A percentile compares a stretch with the other conserved stretches of the same genome.
These are phyloP conservation scores for Aspergillus novoparasiticus DNA, from an alignment of 2,329 filamentous ascomycete genomes.

Conservation along the genomic window DNA sequence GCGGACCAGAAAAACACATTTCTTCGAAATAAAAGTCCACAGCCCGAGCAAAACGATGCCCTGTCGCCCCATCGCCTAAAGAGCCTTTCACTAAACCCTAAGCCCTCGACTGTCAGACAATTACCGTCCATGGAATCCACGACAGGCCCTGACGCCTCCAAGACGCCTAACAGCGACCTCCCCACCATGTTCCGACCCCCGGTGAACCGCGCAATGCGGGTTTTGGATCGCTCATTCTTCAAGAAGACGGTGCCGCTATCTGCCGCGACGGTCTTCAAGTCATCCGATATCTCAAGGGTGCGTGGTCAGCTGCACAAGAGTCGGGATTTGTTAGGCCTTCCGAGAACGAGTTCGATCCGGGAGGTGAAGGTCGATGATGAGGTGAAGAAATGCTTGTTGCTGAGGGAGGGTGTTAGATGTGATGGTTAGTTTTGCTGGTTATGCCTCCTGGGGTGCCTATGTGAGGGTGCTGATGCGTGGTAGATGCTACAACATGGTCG, in stretches of 20 bases:
- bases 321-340: constrained; percentile 66
- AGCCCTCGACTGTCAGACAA: background rate
- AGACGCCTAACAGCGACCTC: constrained; percentile 29
- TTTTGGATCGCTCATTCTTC: constrained; percentile 83
- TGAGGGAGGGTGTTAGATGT: constrained; percentile 40
- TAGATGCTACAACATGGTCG: constrained; percentile 77
- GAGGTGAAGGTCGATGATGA: constrained; percentile 54
- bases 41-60: background rate
- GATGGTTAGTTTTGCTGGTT: constrained; percentile 39
- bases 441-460: constrained; percentile 8
- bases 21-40: background rate
- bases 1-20: constrained; percentile 2
- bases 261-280: constrained; percentile 76
- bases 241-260: constrained; percentile 73
- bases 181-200: constrained; percentile 73
- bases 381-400: constrained; percentile 41
- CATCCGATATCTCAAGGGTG: constrained; percentile 72
- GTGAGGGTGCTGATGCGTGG: constrained; percentile 12
- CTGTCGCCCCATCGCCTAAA: background rate
- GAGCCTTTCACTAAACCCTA: too few relatives aligned
- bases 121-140: constrained; percentile 19
- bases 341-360: constrained; percentile 65
- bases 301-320: constrained; percentile 67
- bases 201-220: constrained; percentile 74
- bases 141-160: constrained; percentile 14